These are phyloP conservation scores for Fabrea salina DNA, from an alignment of 169 alveolate species.

Conservation along the genomic window DNA sequence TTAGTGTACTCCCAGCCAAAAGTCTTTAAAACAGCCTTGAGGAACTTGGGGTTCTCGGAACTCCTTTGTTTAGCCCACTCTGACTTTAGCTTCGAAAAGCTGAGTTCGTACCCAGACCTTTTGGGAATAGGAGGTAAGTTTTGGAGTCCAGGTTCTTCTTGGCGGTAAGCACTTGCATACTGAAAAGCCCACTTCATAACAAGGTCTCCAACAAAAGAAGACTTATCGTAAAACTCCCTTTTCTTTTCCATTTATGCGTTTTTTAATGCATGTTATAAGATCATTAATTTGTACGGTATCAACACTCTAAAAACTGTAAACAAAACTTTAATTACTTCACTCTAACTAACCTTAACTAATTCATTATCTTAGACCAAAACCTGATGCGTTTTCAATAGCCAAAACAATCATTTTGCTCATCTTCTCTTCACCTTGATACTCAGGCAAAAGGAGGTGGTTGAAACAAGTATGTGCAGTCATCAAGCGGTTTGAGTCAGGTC, in stretches of 20 bases:
- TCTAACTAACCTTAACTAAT: no score
- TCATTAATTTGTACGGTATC: no score
- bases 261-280: no score
- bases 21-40: not conserved
- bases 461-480: slow-evolving; percentile 94
- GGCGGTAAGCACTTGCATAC: no score
- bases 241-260: no score
- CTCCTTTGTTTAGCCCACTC: not conserved
- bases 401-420: slow-evolving; percentile 65
- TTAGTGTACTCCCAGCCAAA: not conserved
- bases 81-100: not conserved
- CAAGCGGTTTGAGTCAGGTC: slow-evolving; percentile 80
- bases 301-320: no score
- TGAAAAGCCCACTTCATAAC: no score
- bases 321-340: no score
- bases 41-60: not conserved
- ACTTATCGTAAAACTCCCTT: no score
- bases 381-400: slow-evolving; percentile 86
- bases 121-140: not conserved
- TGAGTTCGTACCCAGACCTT: not conserved
- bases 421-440: slow-evolving; percentile 73
- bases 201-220: no score
- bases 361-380: slow-evolving; percentile 83
- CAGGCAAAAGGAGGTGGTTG: slow-evolving; percentile 87
- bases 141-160: no score